Evolutionary conservation across 2,329 filamentous ascomycete species (phyloP).

Genomic region (Penicillium sp.): DNA sequence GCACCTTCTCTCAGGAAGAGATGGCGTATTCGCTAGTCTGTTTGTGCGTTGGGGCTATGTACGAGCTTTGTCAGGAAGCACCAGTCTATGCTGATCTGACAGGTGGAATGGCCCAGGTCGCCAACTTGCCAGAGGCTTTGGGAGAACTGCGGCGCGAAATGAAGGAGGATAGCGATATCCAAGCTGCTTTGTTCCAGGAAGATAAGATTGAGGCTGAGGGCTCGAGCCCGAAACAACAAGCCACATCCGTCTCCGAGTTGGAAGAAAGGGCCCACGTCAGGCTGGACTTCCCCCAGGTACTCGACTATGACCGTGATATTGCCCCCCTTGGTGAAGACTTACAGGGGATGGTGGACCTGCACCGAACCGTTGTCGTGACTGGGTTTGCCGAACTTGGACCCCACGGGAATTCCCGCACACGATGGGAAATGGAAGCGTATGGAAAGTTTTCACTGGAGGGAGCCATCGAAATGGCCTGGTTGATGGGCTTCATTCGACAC

Average conservation of each 20-base stretch:
- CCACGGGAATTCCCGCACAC: constrained; percentile 96
- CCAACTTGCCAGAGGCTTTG: constrained; percentile 92
- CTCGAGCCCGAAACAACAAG: constrained; percentile 81
- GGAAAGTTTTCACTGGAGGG: constrained; percentile 97
- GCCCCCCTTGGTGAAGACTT: constrained; percentile 83
- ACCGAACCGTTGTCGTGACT: constrained; percentile 95
- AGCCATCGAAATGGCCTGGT: constrained; percentile 99
- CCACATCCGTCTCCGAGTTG: constrained; percentile 90
- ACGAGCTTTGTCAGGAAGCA: constrained; percentile 91
- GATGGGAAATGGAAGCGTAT: constrained; percentile 98
- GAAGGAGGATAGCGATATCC: constrained; percentile 90
- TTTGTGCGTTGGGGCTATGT: constrained; percentile 89
- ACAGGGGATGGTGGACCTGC: constrained; percentile 97
- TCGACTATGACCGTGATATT: constrained; percentile 87
- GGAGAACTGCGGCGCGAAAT: constrained; percentile 89
- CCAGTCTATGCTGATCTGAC: constrained; percentile 97
- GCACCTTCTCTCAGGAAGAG: constrained; percentile 97
- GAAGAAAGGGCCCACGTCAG: constrained; percentile 97
- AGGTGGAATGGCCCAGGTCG: constrained; percentile 95
- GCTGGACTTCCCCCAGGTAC: constrained; percentile 87
- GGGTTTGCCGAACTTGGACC: constrained; percentile 85
- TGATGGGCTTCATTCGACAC: constrained; percentile 99
- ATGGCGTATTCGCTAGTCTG: constrained; percentile 99
- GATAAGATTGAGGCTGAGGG: constrained; percentile 95
- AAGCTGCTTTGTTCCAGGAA: constrained; percentile 91